Percentiles rank a stretch among this genome's conserved stretches.
These are phyloP conservation scores for Planoprotostelium fungivorum DNA, from an alignment of 78 protist genomes.

Conservation along the genomic window DNA sequence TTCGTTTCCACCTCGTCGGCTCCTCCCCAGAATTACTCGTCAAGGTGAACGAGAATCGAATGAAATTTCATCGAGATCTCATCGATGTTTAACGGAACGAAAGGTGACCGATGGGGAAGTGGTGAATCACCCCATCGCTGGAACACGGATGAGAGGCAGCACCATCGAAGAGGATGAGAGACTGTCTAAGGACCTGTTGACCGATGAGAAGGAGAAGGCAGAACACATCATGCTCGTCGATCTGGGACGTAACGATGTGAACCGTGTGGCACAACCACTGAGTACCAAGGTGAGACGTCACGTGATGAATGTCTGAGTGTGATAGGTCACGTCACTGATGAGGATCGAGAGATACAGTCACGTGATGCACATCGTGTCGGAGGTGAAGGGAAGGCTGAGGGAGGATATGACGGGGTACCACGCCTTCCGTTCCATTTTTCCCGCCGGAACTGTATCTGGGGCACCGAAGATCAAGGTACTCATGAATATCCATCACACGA, in stretches of 20 bases:
- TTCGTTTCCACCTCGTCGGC: constrained; percentile 49
- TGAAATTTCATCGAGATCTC: background rate
- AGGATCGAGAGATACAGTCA: constrained; percentile 43
- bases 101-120: constrained; percentile 7
- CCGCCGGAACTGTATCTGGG: constrained; percentile 65
- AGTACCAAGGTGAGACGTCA: background rate
- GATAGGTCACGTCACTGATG: constrained; percentile 36
- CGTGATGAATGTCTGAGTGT: background rate
- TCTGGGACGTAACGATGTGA: constrained; percentile 41
- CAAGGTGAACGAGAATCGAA: constrained; percentile 6
- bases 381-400: constrained; percentile 22
- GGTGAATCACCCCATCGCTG: constrained; percentile 61
- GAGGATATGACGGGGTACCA: constrained; percentile 16
- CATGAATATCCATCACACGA: background rate
- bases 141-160: constrained; percentile 52
- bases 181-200: constrained; percentile 21
- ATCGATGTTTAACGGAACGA: background rate
- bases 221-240: constrained; percentile 75
- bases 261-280: constrained; percentile 11
- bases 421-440: constrained; percentile 70
- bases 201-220: constrained; percentile 36
- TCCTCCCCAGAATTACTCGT: constrained; percentile 59
- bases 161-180: constrained; percentile 35
- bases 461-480: constrained; percentile 16
- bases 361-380: constrained; percentile 65